Percentiles rank a stretch among this genome's conserved stretches.
Conservation (phyloP, 2,329 filamentous ascomycete genomes). For the Aureobasidium pullulans region DNA sequence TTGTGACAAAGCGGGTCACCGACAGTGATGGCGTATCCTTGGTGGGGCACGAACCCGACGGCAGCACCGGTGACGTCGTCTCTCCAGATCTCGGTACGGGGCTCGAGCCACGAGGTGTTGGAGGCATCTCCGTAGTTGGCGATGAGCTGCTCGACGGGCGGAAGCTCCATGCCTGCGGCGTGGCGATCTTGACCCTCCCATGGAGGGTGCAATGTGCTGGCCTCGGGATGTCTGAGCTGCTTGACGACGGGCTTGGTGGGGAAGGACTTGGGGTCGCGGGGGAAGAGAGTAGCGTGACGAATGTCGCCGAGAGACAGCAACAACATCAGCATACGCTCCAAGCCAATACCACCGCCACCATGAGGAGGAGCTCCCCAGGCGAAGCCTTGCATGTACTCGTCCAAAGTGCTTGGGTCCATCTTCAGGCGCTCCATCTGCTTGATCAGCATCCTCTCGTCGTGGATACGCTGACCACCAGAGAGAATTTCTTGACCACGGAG, state of each 20-base stretch:
- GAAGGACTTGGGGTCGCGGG: conserved; percentile 80
- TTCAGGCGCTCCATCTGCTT: conserved; percentile 69
- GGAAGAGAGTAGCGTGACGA: conserved; percentile 77
- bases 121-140: conserved; percentile 93
- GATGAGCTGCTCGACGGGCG: conserved; percentile 77
- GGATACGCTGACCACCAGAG: conserved; percentile 87
- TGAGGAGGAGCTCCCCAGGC: conserved; percentile 84
- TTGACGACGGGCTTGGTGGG: conserved; percentile 57
- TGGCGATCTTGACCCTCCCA: conserved; percentile 50
- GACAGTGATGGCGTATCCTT: conserved; percentile 74
- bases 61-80: conserved; percentile 73
- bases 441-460: conserved; percentile 66
- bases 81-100: conserved; percentile 81
- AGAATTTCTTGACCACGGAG: conserved; percentile 88
- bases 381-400: conserved; percentile 84
- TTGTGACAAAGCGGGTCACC: conserved; percentile 81
- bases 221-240: conserved; percentile 74
- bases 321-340: conserved; percentile 83
- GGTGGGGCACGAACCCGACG: conserved; percentile 71
- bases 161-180: conserved; percentile 48
- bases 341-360: conserved; percentile 79
- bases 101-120: conserved; percentile 89
- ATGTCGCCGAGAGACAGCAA: conserved; percentile 84
- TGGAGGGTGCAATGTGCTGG: conserved; percentile 67
- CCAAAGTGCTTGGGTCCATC: conserved; percentile 74